Conservation (phyloP, 2,329 filamentous ascomycete species). For the Pyricularia grisea region DNA sequence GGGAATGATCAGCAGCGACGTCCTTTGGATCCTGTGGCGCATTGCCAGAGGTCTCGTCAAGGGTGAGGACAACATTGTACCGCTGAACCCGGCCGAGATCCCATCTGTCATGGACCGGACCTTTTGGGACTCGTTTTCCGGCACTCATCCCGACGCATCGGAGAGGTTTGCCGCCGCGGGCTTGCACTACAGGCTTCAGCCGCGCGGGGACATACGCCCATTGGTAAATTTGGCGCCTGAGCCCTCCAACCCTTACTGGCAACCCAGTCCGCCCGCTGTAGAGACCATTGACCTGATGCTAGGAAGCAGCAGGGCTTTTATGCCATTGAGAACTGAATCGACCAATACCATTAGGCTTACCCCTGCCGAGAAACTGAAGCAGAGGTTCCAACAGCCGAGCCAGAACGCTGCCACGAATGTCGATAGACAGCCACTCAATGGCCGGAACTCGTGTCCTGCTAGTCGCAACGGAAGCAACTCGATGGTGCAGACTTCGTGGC, state of each 20-base stretch:
- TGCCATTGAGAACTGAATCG: not conserved
- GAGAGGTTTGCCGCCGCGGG: conserved; percentile 21
- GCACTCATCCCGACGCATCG: conserved; percentile 14
- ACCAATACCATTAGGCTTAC: not conserved
- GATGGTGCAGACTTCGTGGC: not conserved
- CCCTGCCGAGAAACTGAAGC: not conserved
- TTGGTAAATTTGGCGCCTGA: not conserved
- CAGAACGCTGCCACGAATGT: not conserved
- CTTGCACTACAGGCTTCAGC: conserved; percentile 8
- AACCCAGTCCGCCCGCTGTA: not conserved
- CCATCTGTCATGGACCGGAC: conserved; percentile 8
- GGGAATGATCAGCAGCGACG: conserved; percentile 16
- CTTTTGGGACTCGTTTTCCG: conserved; percentile 15
- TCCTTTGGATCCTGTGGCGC: conserved; percentile 24
- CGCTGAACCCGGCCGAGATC: conserved; percentile 7
- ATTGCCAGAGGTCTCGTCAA: conserved; percentile 14
- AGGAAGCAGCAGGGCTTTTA: not conserved
- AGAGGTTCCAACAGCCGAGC: not conserved
- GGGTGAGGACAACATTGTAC: conserved; percentile 10
- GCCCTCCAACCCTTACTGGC: not conserved
- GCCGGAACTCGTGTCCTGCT: no score
- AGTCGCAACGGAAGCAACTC: not conserved
- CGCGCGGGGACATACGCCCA: not conserved
- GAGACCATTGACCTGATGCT: not conserved
- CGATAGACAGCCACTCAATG: no score